phyloP scores from a whole-genome alignment of 2,329 filamentous ascomycete species.

The Phaeosphaeriaceae sp. region DNA sequence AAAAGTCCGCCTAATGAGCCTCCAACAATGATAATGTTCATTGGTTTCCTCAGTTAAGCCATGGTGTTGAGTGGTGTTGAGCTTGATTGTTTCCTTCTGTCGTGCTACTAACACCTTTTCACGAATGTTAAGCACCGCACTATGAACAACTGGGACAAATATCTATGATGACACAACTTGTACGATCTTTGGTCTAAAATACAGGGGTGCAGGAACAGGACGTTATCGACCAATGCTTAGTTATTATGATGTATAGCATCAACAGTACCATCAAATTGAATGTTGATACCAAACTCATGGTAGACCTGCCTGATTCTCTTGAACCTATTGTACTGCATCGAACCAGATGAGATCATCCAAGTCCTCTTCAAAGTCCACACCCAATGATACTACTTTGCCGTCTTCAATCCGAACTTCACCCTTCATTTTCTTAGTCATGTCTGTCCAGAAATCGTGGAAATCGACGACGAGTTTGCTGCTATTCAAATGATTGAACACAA shows the following conservation, averaged over 20 bases:
- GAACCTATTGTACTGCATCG: not conserved
- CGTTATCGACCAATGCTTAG: not conserved
- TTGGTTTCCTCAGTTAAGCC: conserved; percentile 16
- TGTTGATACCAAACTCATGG: not conserved
- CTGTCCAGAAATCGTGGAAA: not conserved
- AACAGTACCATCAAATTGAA: not conserved
- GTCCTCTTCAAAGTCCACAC: conserved; percentile 10
- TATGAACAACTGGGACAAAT: no score
- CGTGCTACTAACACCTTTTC: no score
- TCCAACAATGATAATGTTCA: conserved; percentile 31
- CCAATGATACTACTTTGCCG: conserved; percentile 7
- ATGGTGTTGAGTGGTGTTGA: conserved; percentile 16
- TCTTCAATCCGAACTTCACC: conserved; percentile 11
- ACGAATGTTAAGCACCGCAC: no score
- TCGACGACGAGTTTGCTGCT: conserved; percentile 7
- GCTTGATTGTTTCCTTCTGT: no score
- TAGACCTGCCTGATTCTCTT: not conserved
- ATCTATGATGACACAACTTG: no score
- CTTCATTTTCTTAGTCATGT: conserved; percentile 3
- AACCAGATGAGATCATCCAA: conserved; percentile 17
- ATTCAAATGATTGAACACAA: conserved; percentile 12
- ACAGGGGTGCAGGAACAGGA: not conserved
- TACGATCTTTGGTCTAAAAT: no score
- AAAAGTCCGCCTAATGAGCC: conserved; percentile 32
- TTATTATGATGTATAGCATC: not conserved